Conservation (phyloP, 176 grass and related monocot genomes). For the Triticum dicoccoides region DNA sequence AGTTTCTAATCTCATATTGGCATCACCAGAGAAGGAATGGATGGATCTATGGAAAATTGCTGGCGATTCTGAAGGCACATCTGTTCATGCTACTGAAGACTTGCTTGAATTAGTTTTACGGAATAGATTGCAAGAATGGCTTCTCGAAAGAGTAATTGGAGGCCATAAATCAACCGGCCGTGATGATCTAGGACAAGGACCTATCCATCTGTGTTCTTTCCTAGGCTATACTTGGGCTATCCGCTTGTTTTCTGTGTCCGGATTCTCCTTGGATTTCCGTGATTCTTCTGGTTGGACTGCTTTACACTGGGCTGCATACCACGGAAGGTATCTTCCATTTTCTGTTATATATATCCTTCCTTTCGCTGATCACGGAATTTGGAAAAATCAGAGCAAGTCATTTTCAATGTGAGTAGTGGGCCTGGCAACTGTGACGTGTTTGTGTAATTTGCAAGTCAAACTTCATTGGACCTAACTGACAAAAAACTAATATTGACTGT, state of each 20-base stretch:
- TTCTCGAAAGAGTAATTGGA: slow-evolving; percentile 77
- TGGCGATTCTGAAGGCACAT: slow-evolving; percentile 27
- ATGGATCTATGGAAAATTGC: slow-evolving; percentile 49
- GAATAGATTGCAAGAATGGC: slow-evolving; percentile 94
- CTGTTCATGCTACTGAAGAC: slow-evolving; percentile 34
- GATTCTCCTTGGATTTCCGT: slow-evolving; percentile 94
- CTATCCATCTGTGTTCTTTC: slow-evolving; percentile 91
- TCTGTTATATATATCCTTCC: slow-evolving; percentile 15
- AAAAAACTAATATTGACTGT: background rate
- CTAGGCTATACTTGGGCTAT: slow-evolving; percentile 89
- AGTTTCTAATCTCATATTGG: slow-evolving; percentile 62
- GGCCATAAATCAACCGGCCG: slow-evolving; percentile 62
- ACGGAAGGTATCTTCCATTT: slow-evolving; percentile 64
- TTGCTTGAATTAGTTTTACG: slow-evolving; percentile 83
- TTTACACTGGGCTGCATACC: slow-evolving; percentile 87
- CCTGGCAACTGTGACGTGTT: background rate
- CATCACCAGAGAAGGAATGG: slow-evolving; percentile 82
- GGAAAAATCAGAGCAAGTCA: background rate
- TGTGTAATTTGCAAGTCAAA: slow-evolving; percentile 10
- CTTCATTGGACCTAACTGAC: slow-evolving; percentile 1
- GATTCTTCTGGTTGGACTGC: slow-evolving; percentile 95
- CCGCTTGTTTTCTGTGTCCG: slow-evolving; percentile 68
- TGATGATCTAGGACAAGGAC: slow-evolving; percentile 81
- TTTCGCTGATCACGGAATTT: slow-evolving; percentile 12
- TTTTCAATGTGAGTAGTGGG: background rate